Evolutionary conservation across 2,329 filamentous ascomycete species (phyloP), one percentile per base, ranked within the genome.

Genomic region (Fusarium sp.): DNA sequence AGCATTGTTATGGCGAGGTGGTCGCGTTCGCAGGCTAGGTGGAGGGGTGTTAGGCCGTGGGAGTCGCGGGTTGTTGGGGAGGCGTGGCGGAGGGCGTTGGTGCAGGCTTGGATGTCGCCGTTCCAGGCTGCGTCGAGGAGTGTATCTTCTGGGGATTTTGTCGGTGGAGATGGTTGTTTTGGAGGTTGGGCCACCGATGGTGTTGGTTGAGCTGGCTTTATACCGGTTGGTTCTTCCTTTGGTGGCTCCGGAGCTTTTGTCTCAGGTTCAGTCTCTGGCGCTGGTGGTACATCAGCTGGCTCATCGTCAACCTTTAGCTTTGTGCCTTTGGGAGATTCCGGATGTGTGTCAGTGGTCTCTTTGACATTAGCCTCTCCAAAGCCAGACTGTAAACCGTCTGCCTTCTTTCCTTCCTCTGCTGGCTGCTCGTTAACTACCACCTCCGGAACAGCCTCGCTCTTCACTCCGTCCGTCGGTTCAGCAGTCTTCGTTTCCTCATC

Each of bases 101-200:
- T 66, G 5, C 76, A 75, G 18, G 65, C 69, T 30, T 75, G 64
- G 11, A 79, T 63, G 22, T 79, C 71, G 3, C 78, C 78, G 30
- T 76, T 76, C 78, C 77, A 82, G 61, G 79, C 76, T 0, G 76
- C 78, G 40, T 79, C 77, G 2, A 79, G 71, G 5, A 79, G 66
- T 0, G 64, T 27, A 0, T 79, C 77, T 51, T 73, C 62, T 0
- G 71, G 64, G 18, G 72, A 64, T 6, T 74, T 66, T 25, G n/a
- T 20, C 20, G 51, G 59, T 2, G 16, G 60, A 2, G n/a, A 22
- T 8, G 16, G 34, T 8, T 27, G 38, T 0, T 11, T 47, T 16
- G 53, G 1, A 2, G 30, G 12, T 2, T 62, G 55, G 0, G 27
- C 42, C 18, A 38, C 18, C 7, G 15, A 7, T 16, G 50, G 43